Base-by-base conservation (phyloP, 495 filamentous ascomycete genomes). In the Aspergillus diversus region DNA sequence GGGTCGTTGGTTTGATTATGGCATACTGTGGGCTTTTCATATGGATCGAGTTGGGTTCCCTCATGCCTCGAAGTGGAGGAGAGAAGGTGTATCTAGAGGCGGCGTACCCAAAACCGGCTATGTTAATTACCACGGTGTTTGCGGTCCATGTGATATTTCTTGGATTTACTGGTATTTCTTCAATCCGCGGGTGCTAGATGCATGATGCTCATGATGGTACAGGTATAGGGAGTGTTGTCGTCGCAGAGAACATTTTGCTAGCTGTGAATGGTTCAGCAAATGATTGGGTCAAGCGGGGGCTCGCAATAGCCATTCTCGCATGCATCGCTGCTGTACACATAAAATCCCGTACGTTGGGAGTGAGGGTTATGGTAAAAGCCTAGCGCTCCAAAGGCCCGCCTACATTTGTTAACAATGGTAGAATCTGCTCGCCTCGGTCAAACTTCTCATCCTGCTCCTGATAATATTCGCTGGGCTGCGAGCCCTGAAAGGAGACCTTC, bases 61-160 rank as follows among this genome's bases (percentile, higher is more conserved):
- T 90, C 82, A 76, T 90, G 51, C 88, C 89, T 13, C 76, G 86
- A 21, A 87, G 82, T 21, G 87, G 89, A 5, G 89, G 88, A 32
- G 81, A 84, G 49, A 91, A 91, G 68, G 84, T 90, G 16, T 92
- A 92, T 62, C 83, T 92, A 46, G 89, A 92, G 64, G 89, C 86
- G 56, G 87, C 84, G 0, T 92, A 90, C 69, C 84, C 81, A 0
- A 76, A 76, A 34, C 89, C 90, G 0, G 82, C 82, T 11, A 86
- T 89, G 61, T 76, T 92, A 31, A 84, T 85, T 0, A 87, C 87
- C 1, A 84, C 83, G 0, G 68, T 91, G 16, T 80, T 91, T 52
- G 86, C 87, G 5, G 80, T 87, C 0, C 84, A 90, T 59, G 80
- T 87, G 7, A 81, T 92, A 12, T 72, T 89, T 4, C 75, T 91